A percentile compares a stretch with the other conserved stretches of the same genome.
Evolutionary conservation across 176 grass and related monocot species (phyloP).

Genomic region (Eragrostis curvula): DNA sequence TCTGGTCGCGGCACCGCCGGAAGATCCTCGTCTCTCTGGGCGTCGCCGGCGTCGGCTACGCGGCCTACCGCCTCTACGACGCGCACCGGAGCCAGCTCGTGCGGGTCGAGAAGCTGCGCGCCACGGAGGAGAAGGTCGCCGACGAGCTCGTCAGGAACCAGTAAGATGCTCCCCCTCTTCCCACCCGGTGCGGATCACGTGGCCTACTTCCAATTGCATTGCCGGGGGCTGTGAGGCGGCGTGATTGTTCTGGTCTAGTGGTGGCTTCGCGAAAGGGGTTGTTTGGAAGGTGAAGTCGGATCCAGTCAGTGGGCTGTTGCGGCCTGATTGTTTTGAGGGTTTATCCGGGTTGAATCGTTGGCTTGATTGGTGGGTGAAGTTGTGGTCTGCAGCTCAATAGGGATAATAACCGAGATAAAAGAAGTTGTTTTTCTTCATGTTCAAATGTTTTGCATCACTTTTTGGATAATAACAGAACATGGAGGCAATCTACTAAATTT

Average conservation of each 20-base stretch:
- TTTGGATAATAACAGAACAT: background rate
- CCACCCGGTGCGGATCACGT: too few relatives aligned
- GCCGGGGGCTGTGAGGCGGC: too few relatives aligned
- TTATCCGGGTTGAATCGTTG: background rate
- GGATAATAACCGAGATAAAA: background rate
- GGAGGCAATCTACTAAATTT: background rate
- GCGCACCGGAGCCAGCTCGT: too few relatives aligned
- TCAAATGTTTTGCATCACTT: background rate
- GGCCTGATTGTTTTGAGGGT: background rate
- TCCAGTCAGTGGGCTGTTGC: background rate
- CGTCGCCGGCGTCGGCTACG: constrained; percentile 48
- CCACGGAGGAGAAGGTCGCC: too few relatives aligned
- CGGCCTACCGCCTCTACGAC: constrained; percentile 50
- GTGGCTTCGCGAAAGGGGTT: background rate
- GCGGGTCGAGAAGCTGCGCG: too few relatives aligned
- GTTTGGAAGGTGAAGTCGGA: background rate
- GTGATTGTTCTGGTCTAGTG: too few relatives aligned
- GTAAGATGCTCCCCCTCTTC: too few relatives aligned
- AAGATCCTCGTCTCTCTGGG: constrained; percentile 55
- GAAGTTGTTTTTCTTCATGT: background rate
- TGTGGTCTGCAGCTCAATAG: background rate
- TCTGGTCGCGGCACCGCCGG: constrained; percentile 58
- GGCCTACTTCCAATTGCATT: too few relatives aligned
- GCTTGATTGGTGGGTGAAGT: background rate
- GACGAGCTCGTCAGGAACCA: too few relatives aligned